Evolutionary conservation across 2,329 filamentous ascomycete species (phyloP).

Genomic region (Exophiala phaeomuriformis): DNA sequence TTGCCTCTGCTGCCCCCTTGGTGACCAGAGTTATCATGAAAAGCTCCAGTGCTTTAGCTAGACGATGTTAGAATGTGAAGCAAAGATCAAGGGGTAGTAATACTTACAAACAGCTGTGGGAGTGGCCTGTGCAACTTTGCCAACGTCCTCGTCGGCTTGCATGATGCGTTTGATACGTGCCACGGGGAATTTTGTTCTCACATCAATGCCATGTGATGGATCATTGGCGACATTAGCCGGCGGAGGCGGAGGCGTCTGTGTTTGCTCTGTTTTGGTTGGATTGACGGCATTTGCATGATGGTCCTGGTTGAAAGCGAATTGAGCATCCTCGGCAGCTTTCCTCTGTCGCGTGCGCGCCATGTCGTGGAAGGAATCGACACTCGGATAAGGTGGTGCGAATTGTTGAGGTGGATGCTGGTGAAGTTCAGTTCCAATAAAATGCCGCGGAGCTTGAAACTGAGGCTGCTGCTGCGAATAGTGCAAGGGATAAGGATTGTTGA

Average conservation of each 20-base stretch:
- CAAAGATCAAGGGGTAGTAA: slow-evolving; percentile 12
- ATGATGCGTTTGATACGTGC: slow-evolving; percentile 98
- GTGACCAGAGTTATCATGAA: slow-evolving; percentile 95
- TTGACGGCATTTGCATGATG: slow-evolving; percentile 3
- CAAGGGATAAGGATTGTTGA: slow-evolving; percentile 16
- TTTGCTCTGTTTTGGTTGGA: slow-evolving; percentile 8
- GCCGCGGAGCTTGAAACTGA: slow-evolving; percentile 32
- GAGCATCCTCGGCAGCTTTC: slow-evolving; percentile 29
- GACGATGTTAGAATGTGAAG: slow-evolving; percentile 25
- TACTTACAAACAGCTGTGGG: slow-evolving; percentile 76
- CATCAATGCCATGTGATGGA: slow-evolving; percentile 55
- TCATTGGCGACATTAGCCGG: slow-evolving; percentile 11
- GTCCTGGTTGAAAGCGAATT: slow-evolving; percentile 21
- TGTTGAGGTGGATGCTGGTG: slow-evolving; percentile 2
- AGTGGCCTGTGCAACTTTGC: slow-evolving; percentile 95
- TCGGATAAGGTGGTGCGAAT: background rate
- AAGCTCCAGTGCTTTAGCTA: slow-evolving; percentile 86
- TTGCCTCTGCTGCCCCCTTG: slow-evolving; percentile 78
- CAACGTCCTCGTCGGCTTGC: slow-evolving; percentile 97
- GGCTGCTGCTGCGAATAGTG: slow-evolving; percentile 33
- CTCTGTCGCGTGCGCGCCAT: slow-evolving; percentile 40
- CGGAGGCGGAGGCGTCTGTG: slow-evolving; percentile 8
- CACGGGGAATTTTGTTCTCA: slow-evolving; percentile 93
- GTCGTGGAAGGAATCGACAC: slow-evolving; percentile 27
- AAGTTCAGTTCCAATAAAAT: slow-evolving; percentile 10